These are phyloP conservation scores for Malania oleifera DNA, from an alignment of 164 flowering plant species.

Conservation along the genomic window DNA sequence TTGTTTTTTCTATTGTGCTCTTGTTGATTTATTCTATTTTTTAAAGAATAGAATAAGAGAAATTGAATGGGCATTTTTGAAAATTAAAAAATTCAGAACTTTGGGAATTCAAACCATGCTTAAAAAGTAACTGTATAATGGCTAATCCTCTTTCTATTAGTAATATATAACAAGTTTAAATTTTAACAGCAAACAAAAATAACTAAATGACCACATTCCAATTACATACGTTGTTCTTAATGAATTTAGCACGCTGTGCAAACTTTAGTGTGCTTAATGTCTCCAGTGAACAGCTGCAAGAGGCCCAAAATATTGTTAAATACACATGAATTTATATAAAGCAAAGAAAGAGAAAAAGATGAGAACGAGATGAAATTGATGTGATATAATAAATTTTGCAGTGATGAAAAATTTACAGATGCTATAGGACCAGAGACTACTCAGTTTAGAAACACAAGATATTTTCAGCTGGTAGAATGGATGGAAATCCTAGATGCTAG, in stretches of 20 bases:
- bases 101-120: no score
- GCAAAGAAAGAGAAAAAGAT: no score
- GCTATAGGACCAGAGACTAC: no score
- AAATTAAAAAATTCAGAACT: no score
- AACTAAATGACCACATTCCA: not conserved
- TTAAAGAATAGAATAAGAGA: no score
- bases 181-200: not conserved
- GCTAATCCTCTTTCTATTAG: not conserved
- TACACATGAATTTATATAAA: no score
- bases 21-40: no score
- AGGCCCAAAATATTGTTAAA: not conserved
- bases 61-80: no score
- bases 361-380: not conserved
- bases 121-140: no score
- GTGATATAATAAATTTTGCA: not conserved
- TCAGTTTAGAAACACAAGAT: no score
- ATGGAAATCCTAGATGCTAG: not conserved
- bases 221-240: constrained; percentile 89
- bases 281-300: constrained; percentile 87
- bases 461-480: no score
- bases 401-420: not conserved
- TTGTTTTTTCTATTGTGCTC: no score
- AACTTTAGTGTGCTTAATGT: constrained; percentile 95
- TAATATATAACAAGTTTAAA: not conserved
- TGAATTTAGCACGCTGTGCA: constrained; percentile 98